Base-by-base conservation (phyloP, 2,329 filamentous ascomycete species). In the Nigrospora osmanthi region DNA sequence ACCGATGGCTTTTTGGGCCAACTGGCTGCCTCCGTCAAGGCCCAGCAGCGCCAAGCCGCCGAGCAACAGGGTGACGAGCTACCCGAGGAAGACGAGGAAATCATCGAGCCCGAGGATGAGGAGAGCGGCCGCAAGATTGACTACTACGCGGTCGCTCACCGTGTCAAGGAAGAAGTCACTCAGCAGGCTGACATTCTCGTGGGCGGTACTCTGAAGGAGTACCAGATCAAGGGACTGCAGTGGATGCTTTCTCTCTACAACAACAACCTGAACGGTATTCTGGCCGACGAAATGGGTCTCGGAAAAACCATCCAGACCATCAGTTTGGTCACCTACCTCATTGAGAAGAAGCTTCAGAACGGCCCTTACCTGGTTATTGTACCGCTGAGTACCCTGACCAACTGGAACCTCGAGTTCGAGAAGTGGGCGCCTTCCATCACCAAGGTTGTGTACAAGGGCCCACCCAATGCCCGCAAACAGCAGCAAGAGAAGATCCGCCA, bases 231-330 rank as follows among this genome's bases (percentile, higher is more conserved):
- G 81, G 93, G 93, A 77, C 72, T 98, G 40, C 91, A 98, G 66
- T 98, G 93, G 93, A 98, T 98, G 93, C 84, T 98, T 49, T 98
- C 93, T 13, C 77, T 98, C 13, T 98, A 97, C 78, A 98, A 98
- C 82, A 98, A 98, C 75, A 98, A 96, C 68, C 80, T 98, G 53
- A 98, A 98, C 65, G 93, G 93, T 78, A 97, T 98, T 54, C 74
- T 98, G 57, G 93, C 93, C 47, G 93, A 98, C 59, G 93, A 98
- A 69, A 98, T 98, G 93, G 93, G 93, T 83, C 87, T 98, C 53
- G 93, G 93, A 66, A 98, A 98, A 72, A 98, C 93, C 0, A 98
- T 98, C 56, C 93, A 98, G 68, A 97, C 93, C 38, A 98, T 98
- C 68, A 95, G 88, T 73, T 72, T 98, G 69, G 87, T 98, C 58